Evolutionary conservation across 305 asterid genomes (phyloP).

Genomic region (Andrographis paniculata): DNA sequence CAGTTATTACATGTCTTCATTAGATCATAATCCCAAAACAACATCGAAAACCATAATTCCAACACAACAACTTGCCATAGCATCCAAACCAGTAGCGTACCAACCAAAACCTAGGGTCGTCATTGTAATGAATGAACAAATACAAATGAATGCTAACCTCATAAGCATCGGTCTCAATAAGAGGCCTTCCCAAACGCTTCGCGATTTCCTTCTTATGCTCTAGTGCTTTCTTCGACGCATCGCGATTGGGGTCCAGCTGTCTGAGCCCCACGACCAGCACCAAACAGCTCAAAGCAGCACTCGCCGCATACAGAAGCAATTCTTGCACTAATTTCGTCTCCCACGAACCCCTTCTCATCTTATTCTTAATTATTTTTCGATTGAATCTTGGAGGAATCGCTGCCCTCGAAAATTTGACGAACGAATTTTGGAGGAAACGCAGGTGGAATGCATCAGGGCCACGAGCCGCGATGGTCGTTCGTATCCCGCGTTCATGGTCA

Average conservation of each 20-base stretch:
- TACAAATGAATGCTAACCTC: conserved; percentile 41
- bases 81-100: background rate
- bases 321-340: conserved; percentile 59
- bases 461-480: too few species aligned
- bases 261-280: conserved; percentile 69
- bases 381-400: background rate
- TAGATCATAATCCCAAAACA: too few species aligned
- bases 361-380: background rate
- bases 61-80: background rate
- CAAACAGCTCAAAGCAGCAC: conserved; percentile 80
- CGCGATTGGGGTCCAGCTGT: conserved; percentile 78
- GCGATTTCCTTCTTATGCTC: conserved; percentile 82
- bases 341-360: conserved; percentile 35
- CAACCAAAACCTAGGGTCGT: background rate
- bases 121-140: background rate
- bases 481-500: too few species aligned
- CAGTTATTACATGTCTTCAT: too few species aligned
- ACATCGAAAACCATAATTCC: too few species aligned
- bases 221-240: conserved; percentile 59
- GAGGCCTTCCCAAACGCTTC: conserved; percentile 80
- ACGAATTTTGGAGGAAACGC: background rate
- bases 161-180: conserved; percentile 63
- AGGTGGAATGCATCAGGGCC: too few species aligned
- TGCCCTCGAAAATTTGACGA: background rate
- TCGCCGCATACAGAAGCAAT: conserved; percentile 68